These are phyloP conservation scores for Hanseniaspora lachancei DNA, from an alignment of 805 yeast genomes.

Conservation along the genomic window DNA sequence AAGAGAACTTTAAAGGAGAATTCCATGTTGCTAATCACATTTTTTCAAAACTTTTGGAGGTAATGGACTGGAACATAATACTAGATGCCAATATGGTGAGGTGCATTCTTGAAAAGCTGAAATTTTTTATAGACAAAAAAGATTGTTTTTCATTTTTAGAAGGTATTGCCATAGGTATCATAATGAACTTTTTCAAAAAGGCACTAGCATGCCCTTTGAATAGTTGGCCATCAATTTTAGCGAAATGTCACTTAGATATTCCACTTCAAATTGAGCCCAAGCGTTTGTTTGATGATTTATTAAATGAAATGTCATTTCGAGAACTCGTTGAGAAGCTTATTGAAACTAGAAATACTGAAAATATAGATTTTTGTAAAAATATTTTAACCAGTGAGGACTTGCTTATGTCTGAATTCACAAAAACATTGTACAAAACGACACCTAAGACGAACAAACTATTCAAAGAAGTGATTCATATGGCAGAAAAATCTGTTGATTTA, in stretches of 20 bases:
- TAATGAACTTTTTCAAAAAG: neutral
- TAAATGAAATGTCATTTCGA: neutral
- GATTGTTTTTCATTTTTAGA: neutral
- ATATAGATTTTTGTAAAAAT: neutral
- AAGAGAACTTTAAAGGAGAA: neutral
- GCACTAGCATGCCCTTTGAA: neutral
- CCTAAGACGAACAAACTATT: neutral
- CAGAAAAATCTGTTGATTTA: no score
- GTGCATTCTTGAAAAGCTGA: neutral
- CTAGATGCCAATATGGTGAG: neutral
- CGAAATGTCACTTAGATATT: neutral
- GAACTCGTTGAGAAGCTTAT: neutral
- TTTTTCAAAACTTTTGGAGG: neutral
- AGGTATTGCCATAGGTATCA: neutral
- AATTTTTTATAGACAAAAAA: neutral
- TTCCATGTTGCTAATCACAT: neutral
- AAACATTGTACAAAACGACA: neutral
- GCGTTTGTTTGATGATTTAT: neutral
- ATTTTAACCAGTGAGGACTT: neutral
- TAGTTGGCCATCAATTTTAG: neutral
- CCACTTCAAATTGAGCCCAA: neutral
- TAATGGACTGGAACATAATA: conserved; percentile 1
- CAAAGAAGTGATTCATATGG: neutral
- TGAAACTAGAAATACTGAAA: neutral
- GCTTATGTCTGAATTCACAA: neutral